Base-by-base conservation (phyloP, 2,329 filamentous ascomycete genomes). In the Ascochyta pisi region DNA sequence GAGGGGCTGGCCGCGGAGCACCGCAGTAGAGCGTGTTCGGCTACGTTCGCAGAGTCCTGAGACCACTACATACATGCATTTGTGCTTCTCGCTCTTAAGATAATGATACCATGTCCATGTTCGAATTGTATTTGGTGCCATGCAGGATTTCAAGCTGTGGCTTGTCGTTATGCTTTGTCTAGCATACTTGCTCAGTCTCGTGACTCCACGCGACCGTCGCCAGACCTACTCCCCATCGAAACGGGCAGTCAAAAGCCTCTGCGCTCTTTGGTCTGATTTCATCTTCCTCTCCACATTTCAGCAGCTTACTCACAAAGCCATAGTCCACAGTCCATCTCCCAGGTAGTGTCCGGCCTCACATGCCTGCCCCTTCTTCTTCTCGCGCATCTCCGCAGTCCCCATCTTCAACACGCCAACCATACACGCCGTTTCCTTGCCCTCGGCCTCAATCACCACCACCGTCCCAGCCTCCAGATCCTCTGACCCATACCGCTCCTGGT, bases 291-390 rank as follows among this genome's bases (percentile, higher is more conserved):
- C 7, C 6, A 13, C 1, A 13, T 23, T 12, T 22, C 8, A 27
- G n/a, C 82, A 15, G 37, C 19, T 12, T 26, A 6, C 38, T 51
- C 38, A 56, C 67, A 86, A 73, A 59, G 78, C 77, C 74, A 96
- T 74, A 67, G 83, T 90, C 95, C 95, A 99, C 66, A 99, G 79
- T 16, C 94, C 95, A 81, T 99, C 95, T 0, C 95, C 95, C 50
- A 98, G 76, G 79, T 89, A 98, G 83, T 99, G 95, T 29, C 91
- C 91, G 58, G 92, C 89, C 80, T 98, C 94, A 65, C 98, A 91
- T 15, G 93, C 95, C 6, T 93, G 90, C 0, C 95, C 95, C 81
- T 98, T 98, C 64, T 92, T 92, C 80, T 94, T 94, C 64, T 87
- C 88, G 84, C 95, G 96, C 75, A 96, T 93, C 77, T 97, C 92